These are phyloP conservation scores for Phytophthora ramorum DNA, from an alignment of 352 stramenopile species.

Conservation along the genomic window DNA sequence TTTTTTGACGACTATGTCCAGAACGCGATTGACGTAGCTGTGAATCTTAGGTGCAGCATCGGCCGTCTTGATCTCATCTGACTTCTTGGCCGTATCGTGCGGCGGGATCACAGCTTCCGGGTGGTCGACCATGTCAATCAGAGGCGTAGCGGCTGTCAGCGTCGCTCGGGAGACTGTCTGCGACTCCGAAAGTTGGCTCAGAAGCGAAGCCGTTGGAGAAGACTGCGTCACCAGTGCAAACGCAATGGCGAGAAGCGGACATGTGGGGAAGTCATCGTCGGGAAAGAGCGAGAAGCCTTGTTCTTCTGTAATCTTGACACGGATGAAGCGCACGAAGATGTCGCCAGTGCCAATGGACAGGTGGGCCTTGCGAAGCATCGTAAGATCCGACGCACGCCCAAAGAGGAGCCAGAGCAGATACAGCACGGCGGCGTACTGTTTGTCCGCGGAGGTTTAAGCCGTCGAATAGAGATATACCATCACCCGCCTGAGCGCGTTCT, in stretches of 20 bases:
- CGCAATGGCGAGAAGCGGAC: slow-evolving; percentile 22
- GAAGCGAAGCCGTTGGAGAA: neutral
- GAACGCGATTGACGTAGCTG: too few species aligned
- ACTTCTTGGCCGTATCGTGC: too few species aligned
- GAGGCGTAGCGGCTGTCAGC: neutral
- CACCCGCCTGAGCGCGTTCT: slow-evolving; percentile 9
- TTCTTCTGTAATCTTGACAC: slow-evolving; percentile 37
- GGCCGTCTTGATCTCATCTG: too few species aligned
- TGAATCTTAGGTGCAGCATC: too few species aligned
- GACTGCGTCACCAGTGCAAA: slow-evolving; percentile 6
- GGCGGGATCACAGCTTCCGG: neutral
- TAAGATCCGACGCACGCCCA: too few species aligned
- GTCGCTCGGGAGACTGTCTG: too few species aligned
- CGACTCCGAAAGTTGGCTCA: slow-evolving; percentile 17
- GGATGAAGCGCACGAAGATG: slow-evolving; percentile 37
- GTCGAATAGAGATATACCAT: slow-evolving; percentile 16
- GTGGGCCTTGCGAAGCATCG: slow-evolving; percentile 24
- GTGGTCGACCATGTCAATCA: slow-evolving; percentile 3
- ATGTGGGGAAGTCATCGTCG: too few species aligned
- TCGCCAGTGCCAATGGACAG: slow-evolving; percentile 23
- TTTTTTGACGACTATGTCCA: too few species aligned
- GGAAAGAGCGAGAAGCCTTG: slow-evolving; percentile 39
- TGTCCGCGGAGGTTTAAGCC: slow-evolving; percentile 5
- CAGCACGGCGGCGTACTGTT: slow-evolving; percentile 28
- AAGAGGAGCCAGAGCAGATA: too few species aligned